Base-by-base conservation (phyloP, 176 grass and related monocot genomes). In the Musa acuminata region DNA sequence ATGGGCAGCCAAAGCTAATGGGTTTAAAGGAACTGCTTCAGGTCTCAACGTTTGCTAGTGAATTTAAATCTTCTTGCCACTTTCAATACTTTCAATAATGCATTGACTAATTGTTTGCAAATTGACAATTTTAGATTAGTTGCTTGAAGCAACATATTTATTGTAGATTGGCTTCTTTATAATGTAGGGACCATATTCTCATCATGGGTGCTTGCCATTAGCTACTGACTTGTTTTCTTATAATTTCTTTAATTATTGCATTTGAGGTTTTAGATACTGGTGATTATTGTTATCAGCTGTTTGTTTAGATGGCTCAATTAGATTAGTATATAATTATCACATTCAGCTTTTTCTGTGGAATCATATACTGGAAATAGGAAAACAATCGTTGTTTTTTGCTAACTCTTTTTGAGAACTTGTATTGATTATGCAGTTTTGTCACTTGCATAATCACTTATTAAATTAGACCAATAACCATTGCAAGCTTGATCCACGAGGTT, bases 21-120 rank as follows among this genome's bases (percentile, higher is more conserved):
- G 94, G 94, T 75, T 85, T 98, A 25, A 98, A 93, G 53, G 94
- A 98, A 83, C 86, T 93, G 75, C 85, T 98, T 87, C 94, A 93
- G 90, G 94, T 98, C 72, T 35, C 24, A 27, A 69, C 25, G 7
- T 69, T 67, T 1, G 23, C 51, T 63, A n/a, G 23, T 10, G 53
- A 29, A 13, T 52, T 50, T 0, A 53, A 55, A 22, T 55, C 71
- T 3, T 22, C 20, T 73, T 16, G 8, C 52, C 11, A 24, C 1
- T 16, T 19, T 69, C 13, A 60, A 43, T 43, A 43, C 4, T 43
- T 43, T 6, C 35, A 43, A 43, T 43, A 43, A 43, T 43, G 35
- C 35, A 43, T 43, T 43, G 3, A 6, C 3, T 60, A 60, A 60
- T 60, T 60, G 2, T 19, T 60, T 16, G 7, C 3, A 60, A 60